Evolutionary conservation across 768 basidiomycete genomes (phyloP).

Genomic region (Cystobasidium onofrii): DNA sequence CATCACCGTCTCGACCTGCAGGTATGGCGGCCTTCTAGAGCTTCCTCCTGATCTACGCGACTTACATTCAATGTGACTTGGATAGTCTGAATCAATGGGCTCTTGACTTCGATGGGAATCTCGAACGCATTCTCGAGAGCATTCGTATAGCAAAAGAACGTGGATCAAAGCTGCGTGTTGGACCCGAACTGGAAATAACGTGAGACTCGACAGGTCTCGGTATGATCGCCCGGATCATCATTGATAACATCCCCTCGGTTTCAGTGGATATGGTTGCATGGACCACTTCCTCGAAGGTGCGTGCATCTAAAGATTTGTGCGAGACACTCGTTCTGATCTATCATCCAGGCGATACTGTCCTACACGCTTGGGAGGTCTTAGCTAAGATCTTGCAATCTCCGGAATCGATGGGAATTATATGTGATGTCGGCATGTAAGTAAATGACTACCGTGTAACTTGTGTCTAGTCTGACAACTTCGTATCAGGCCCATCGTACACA

Average conservation of each 20-base stretch:
- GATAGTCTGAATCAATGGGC: slow-evolving; percentile 80
- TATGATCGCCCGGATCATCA: neutral
- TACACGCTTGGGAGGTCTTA: slow-evolving; percentile 96
- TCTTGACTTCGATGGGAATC: slow-evolving; percentile 69
- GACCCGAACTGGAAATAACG: slow-evolving; percentile 95
- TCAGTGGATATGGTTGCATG: slow-evolving; percentile 88
- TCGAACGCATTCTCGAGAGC: slow-evolving; percentile 78
- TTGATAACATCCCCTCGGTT: slow-evolving; percentile 33
- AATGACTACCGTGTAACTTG: no score
- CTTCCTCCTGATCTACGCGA: neutral
- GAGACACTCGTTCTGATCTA: neutral
- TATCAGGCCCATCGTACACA: slow-evolving; percentile 89
- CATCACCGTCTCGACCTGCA: slow-evolving; percentile 41
- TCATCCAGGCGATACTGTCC: slow-evolving; percentile 73
- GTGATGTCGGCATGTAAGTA: slow-evolving; percentile 92
- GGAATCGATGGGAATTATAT: slow-evolving; percentile 73
- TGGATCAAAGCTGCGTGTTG: slow-evolving; percentile 84
- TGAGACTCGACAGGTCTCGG: slow-evolving; percentile 45
- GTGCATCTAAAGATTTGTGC: neutral
- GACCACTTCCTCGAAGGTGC: slow-evolving; percentile 95
- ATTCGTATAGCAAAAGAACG: slow-evolving; percentile 78
- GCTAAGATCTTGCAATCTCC: slow-evolving; percentile 78
- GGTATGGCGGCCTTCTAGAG: neutral
- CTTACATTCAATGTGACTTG: neutral
- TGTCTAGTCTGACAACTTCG: neutral